These are phyloP conservation scores for Chaetomiaceae sp. DNA, from an alignment of 2,329 filamentous ascomycete species.

Conservation along the genomic window DNA sequence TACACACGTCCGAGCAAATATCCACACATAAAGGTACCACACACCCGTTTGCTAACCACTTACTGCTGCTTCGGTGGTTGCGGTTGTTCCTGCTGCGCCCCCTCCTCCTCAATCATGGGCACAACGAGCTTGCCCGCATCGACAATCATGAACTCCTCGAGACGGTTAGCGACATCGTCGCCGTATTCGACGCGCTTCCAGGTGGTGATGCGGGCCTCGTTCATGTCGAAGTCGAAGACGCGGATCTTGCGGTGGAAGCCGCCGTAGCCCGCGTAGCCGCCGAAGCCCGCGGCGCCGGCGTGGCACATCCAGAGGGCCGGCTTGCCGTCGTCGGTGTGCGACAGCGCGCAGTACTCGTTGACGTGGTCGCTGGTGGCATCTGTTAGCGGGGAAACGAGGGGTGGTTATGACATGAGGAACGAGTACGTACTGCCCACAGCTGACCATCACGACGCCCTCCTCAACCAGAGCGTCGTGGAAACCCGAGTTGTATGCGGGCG, in stretches of 20 bases:
- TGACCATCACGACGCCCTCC: slow-evolving; percentile 78
- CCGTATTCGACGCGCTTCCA: slow-evolving; percentile 84
- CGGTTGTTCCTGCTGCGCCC: not conserved
- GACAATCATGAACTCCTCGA: slow-evolving; percentile 62
- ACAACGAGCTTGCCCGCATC: slow-evolving; percentile 48
- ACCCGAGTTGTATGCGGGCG: slow-evolving; percentile 83
- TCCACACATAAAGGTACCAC: not conserved
- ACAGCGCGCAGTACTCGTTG: slow-evolving; percentile 90
- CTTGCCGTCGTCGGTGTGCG: slow-evolving; percentile 45
- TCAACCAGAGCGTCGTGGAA: slow-evolving; percentile 86
- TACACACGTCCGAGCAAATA: not conserved
- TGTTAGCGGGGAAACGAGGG: too few relatives aligned
- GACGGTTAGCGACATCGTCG: slow-evolving; percentile 51
- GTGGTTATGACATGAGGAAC: too few relatives aligned
- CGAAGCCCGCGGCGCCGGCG: slow-evolving; percentile 83
- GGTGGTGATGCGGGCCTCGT: slow-evolving; percentile 78
- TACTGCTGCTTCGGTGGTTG: not conserved
- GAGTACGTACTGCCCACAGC: slow-evolving; percentile 83
- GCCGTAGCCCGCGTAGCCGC: slow-evolving; percentile 88
- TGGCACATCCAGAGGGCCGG: slow-evolving; percentile 97
- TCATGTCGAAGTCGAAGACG: slow-evolving; percentile 90
- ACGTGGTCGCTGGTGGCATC: slow-evolving; percentile 80
- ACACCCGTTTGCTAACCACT: not conserved
- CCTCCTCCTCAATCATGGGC: slow-evolving; percentile 26
- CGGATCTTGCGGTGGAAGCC: slow-evolving; percentile 78